Evolutionary conservation across 78 protist genomes (phyloP), one percentile per base, ranked within the genome.

Genomic region (Pigoraptor vietnamica): DNA sequence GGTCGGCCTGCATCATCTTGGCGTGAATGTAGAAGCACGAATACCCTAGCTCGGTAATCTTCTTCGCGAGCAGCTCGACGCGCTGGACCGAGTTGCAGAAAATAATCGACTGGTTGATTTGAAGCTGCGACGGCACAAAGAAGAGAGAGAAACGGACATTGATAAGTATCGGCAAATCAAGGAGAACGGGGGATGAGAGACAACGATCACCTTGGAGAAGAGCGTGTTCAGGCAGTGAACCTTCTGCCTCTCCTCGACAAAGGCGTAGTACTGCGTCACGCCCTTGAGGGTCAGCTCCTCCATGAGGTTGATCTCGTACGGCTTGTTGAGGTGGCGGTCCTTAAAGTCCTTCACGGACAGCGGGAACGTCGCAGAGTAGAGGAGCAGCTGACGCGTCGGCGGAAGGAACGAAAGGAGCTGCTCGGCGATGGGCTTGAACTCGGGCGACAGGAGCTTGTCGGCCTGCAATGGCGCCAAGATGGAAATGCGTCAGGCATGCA

Each of bases 331-430:
- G 92, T 39, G 94, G 38, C 86, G 34, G 86, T 97, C 96, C 89
- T 89, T 87, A 91, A 98, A 97, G 40, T 91, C 91, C 89, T 95
- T 92, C 34, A 99, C 99, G 10, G 98, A 93, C 81, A 93, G 82
- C 0, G 99, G 99, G 97, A 97, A 98, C 2, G 99, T 99, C 1
- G 99, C 99, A 0, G 99, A 96, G 94, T 95, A 98, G 87, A 98
- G 89, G 40, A 98, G 90, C 40, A 97, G 92, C 92, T 99, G 99
- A 37, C 99, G 89, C 32, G 39, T 36, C 40, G 37, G 38, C 38
- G 99, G 99, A 35, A 97, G 89, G 89, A 87, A 90, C 32, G 88
- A 1, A 40, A 98, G 0, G 87, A 97, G 33, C 92, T 92, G 88
- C 91, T 97, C 98, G 48, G 97, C 88, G 37, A 95, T 87, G n/a